phyloP scores from a whole-genome alignment of 1,139 yeast species.

The Geotrichum restrictum region DNA sequence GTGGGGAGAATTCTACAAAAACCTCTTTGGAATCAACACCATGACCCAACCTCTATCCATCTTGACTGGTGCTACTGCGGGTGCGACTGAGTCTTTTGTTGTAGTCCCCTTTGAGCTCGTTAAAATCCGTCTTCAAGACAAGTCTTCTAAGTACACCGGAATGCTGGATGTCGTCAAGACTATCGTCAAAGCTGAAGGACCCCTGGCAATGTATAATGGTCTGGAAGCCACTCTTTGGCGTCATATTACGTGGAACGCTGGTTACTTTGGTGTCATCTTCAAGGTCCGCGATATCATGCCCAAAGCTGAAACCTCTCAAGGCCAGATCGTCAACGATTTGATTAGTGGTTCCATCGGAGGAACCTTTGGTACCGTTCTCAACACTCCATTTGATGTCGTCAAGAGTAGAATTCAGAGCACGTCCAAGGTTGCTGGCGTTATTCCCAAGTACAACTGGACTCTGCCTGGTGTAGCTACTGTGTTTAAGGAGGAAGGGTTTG shows the following conservation, averaged over 20 bases:
- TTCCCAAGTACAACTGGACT: constrained; percentile 87
- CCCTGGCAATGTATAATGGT: constrained; percentile 85
- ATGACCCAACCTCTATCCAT: constrained; percentile 82
- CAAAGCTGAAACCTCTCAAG: constrained; percentile 60
- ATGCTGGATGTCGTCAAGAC: constrained; percentile 77
- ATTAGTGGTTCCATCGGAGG: constrained; percentile 95
- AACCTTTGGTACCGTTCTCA: constrained; percentile 85
- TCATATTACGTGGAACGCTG: constrained; percentile 96
- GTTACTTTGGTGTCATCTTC: constrained; percentile 92
- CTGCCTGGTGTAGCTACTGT: constrained; percentile 73
- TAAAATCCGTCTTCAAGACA: constrained; percentile 86
- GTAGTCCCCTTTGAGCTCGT: constrained; percentile 94
- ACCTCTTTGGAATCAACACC: constrained; percentile 60
- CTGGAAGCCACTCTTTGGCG: constrained; percentile 97
- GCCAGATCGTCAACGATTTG: constrained; percentile 80
- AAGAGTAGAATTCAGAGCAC: constrained; percentile 95
- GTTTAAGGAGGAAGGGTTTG: constrained; percentile 83
- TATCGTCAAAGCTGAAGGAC: constrained; percentile 71
- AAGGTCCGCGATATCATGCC: constrained; percentile 81
- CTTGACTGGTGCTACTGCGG: constrained; percentile 96
- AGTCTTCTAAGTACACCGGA: constrained; percentile 73
- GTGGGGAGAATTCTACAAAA: constrained; percentile 84
- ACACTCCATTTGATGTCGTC: constrained; percentile 97
- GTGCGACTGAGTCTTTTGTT: constrained; percentile 93
- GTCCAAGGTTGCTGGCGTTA: constrained; percentile 56